These are phyloP conservation scores for Raphanus raphanistrum DNA, from an alignment of 345 rosid genomes.

Conservation along the genomic window DNA sequence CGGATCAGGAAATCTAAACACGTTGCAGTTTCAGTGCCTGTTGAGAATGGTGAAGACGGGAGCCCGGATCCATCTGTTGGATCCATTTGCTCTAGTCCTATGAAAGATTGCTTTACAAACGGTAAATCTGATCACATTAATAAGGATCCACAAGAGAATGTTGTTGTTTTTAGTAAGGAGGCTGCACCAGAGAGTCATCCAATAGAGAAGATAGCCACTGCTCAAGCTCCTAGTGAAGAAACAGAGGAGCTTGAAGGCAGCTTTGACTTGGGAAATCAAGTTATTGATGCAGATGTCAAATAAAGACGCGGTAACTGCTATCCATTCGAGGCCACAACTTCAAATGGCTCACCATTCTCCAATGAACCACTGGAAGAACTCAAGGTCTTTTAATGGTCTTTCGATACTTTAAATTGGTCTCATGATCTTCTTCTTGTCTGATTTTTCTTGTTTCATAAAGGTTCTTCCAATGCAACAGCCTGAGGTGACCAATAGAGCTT, in stretches of 20 bases:
- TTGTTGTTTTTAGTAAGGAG: constrained; percentile 43
- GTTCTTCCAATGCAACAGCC: constrained; percentile 41
- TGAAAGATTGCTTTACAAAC: constrained; percentile 36
- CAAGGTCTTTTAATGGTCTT: constrained; percentile 53
- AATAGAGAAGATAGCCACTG: constrained; percentile 54
- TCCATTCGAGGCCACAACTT: constrained; percentile 42
- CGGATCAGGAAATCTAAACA: constrained; percentile 41
- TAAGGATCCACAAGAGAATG: constrained; percentile 31
- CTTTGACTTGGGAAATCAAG: constrained; percentile 47
- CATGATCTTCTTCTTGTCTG: constrained; percentile 3
- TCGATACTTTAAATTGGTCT: background rate
- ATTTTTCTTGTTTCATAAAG: constrained; percentile 41
- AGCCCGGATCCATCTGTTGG: constrained; percentile 46
- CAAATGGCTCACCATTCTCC: constrained; percentile 38
- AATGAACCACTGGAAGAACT: constrained; percentile 69
- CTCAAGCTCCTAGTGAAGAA: constrained; percentile 59
- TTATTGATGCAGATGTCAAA: background rate
- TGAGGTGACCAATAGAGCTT: constrained; percentile 39
- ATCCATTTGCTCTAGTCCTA: constrained; percentile 44
- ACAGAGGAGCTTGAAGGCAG: constrained; percentile 79
- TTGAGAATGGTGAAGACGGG: constrained; percentile 49
- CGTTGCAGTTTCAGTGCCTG: constrained; percentile 39
- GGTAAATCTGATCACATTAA: constrained; percentile 37
- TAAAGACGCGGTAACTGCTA: constrained; percentile 20
- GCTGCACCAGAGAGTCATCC: constrained; percentile 67